These are phyloP conservation scores for Phytophthora idaei DNA, from an alignment of 352 stramenopile species.

Conservation along the genomic window DNA sequence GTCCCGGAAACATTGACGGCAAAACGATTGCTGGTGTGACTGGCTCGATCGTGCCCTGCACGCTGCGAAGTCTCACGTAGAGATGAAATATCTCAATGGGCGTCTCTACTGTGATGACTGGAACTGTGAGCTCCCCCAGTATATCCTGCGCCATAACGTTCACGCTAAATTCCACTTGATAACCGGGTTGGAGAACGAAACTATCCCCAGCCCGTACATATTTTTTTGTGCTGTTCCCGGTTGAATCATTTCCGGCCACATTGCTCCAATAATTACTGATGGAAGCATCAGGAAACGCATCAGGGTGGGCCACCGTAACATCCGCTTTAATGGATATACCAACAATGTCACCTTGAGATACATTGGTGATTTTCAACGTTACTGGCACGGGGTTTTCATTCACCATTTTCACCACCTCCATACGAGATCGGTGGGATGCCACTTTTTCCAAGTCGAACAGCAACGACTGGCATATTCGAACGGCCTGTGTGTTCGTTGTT, in stretches of 20 bases:
- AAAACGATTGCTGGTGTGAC: conserved; percentile 33
- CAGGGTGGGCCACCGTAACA: conserved; percentile 3
- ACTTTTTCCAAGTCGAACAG: conserved; percentile 54
- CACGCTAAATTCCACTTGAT: conserved; percentile 36
- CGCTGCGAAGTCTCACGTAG: conserved; percentile 33
- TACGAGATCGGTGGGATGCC: conserved; percentile 27
- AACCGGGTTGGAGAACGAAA: conserved; percentile 36
- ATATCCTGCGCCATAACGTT: conserved; percentile 29
- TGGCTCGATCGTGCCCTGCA: conserved; percentile 42
- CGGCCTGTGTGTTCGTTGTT: conserved; percentile 11
- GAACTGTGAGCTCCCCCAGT: conserved; percentile 35
- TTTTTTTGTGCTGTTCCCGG: not conserved
- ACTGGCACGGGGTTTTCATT: conserved; percentile 57
- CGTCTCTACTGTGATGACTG: conserved; percentile 46
- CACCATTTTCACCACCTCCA: conserved; percentile 45
- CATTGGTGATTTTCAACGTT: conserved; percentile 26
- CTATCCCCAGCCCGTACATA: conserved; percentile 19
- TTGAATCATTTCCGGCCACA: not conserved
- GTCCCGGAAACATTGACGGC: conserved; percentile 47
- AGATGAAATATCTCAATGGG: conserved; percentile 48
- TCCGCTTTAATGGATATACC: conserved; percentile 30
- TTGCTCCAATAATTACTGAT: not conserved
- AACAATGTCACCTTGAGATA: conserved; percentile 26
- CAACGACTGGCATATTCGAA: conserved; percentile 45
- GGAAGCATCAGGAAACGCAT: not conserved